These are phyloP conservation scores for Atalantia buxifolia DNA, from an alignment of 345 rosid species.

Conservation along the genomic window DNA sequence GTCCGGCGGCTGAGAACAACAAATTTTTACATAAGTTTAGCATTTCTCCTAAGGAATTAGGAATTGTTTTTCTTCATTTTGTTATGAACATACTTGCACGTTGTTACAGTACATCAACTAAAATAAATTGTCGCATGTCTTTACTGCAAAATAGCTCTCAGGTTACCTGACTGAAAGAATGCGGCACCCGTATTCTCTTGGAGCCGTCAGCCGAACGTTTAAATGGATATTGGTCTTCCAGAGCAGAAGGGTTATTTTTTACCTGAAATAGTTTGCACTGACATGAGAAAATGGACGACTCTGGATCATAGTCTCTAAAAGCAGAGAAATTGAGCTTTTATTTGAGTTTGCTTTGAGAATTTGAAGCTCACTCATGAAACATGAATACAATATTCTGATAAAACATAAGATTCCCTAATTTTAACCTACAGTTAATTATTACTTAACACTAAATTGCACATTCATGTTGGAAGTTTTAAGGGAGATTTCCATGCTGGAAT, in stretches of 20 bases:
- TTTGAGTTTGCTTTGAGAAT: background rate
- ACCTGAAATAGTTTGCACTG: constrained; percentile 38
- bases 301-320: background rate
- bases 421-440: background rate
- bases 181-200: constrained; percentile 73
- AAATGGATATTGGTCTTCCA: constrained; percentile 52
- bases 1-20: constrained; percentile 33
- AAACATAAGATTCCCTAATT: background rate
- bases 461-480: background rate
- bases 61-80: background rate
- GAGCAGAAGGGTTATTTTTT: constrained; percentile 25
- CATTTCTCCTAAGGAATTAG: background rate
- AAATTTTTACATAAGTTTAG: constrained; percentile 3
- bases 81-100: no score
- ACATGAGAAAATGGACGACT: background rate
- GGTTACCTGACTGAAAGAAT: constrained; percentile 54
- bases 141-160: no score
- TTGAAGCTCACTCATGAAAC: background rate
- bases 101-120: background rate
- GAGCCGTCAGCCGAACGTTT: constrained; percentile 90
- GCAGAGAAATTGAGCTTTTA: background rate
- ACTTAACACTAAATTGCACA: background rate
- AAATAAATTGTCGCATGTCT: no score
- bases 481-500: background rate
- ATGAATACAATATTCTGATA: background rate